Base-by-base conservation (phyloP, 2,329 filamentous ascomycete genomes). In the Diaporthe vexans region DNA sequence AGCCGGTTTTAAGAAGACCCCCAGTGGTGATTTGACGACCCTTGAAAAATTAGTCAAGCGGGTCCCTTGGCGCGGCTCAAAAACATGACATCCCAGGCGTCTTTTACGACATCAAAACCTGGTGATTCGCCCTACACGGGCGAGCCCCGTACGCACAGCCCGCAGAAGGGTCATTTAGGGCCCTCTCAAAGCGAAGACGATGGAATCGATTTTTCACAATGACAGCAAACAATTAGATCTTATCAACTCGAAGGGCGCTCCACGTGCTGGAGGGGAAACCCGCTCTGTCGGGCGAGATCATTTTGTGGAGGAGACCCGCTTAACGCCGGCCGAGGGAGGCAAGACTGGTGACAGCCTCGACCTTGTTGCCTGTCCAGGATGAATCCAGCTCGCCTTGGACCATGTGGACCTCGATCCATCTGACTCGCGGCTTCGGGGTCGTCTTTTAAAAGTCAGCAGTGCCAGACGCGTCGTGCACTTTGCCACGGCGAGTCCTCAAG, bases 31-130 rank as follows among this genome's bases (percentile, higher is more conserved):
- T 67, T 37, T 37, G 29, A 67, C 61, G 61, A 51, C 61, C 46
- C 46, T 67, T 67, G 33, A 67, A 67, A 67, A 67, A 67, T 67
- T 54, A 67, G 63, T 67, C 63, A 67, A 67, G 63, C 63, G 63
- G 63, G 63, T 52, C 63, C 15, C 63, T 67, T 67, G 63, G 63
- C 63, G 63, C 63, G 63, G 63, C 63, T 67, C 63, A 40, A 40
- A 67, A 67, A 26, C 46, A 37, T 19, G 29, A 52, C 63, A 67
- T 67, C 63, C 63, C 46, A 52, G 63, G 63, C 63, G 37, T 26
- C 63, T 67, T 52, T 67, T 67, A 67, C 63, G 63, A 67, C 46
- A 67, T 67, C 29, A 67, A 67, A 67, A 67, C 63, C 29, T 37
- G 29, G 13, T 67, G 63, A 67, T 67, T 67, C 63, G 63, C 63